These are phyloP conservation scores for Heterobasidion annosum DNA, from an alignment of 1,284 basidiomycete species.

Conservation along the genomic window DNA sequence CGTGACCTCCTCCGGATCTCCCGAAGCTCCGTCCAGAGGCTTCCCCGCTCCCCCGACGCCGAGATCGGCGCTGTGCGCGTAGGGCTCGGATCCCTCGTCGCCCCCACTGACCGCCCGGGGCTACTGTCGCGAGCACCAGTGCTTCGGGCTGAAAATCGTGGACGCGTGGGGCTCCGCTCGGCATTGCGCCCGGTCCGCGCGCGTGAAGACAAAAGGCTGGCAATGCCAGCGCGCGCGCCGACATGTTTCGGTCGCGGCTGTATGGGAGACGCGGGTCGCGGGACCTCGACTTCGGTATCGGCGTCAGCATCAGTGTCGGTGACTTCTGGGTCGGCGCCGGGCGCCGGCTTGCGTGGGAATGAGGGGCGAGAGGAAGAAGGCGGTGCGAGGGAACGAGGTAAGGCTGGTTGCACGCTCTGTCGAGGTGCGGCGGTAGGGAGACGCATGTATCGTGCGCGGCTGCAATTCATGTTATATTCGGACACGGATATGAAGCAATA, in stretches of 20 bases:
- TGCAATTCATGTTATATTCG: slow-evolving; percentile 15
- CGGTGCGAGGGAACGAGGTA: slow-evolving; percentile 3
- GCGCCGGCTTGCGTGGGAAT: slow-evolving; percentile 22
- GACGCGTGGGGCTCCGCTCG: slow-evolving; percentile 16
- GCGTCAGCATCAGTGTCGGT: slow-evolving; percentile 19
- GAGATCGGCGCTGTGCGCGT: slow-evolving; percentile 26
- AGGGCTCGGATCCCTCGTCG: slow-evolving; percentile 26
- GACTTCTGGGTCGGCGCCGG: slow-evolving; percentile 15
- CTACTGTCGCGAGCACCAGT: slow-evolving; percentile 17
- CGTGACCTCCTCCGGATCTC: slow-evolving; percentile 39
- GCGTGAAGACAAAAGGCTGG: slow-evolving; percentile 26
- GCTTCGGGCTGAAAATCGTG: slow-evolving; percentile 20
- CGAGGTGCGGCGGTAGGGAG: slow-evolving; percentile 37
- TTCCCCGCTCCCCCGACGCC: slow-evolving; percentile 14
- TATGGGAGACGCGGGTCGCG: slow-evolving; percentile 15
- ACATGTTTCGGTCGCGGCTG: slow-evolving; percentile 17
- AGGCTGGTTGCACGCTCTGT: slow-evolving; percentile 6
- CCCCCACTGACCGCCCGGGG: slow-evolving; percentile 20
- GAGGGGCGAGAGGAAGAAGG: slow-evolving; percentile 8
- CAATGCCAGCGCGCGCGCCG: slow-evolving; percentile 18
- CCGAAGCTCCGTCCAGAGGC: slow-evolving; percentile 52
- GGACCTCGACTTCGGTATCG: slow-evolving; percentile 1
- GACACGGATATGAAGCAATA: neutral
- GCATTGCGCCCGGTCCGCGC: slow-evolving; percentile 23
- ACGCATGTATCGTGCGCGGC: slow-evolving; percentile 61